Evolutionary conservation across 306 rosid genomes (phyloP), one percentile per base, ranked within the genome.

Genomic region (Citrullus mucosospermus): DNA sequence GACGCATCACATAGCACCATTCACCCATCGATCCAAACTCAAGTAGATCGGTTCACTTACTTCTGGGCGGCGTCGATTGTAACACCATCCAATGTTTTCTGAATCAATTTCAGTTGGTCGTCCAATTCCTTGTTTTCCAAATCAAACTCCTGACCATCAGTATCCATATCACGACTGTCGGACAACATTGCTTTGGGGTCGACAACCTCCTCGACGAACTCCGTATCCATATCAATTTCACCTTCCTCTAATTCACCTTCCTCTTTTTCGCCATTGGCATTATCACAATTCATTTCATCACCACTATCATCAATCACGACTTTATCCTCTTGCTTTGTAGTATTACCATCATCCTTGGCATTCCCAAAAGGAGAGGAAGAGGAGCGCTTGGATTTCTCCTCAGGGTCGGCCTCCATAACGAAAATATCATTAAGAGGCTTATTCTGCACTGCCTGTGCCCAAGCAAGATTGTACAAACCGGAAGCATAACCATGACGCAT

Each of bases 231-330:
- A 58, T 89, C 99, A 88, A 96, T 96, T 90, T 96, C 99, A n/a
- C 99, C 99, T 85, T 96, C 99, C 87, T 95, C 99, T 76, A 95
- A 80, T 79, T 95, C 99, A 65, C 97, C 99, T 28, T 95, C 99
- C 80, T 96, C 98, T 81, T 83, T 93, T 20, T 87, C 96, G 68
- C 65, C 84, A 85, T 87, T 87, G 67, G 85, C 56, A 60, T 80
- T 73, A 22, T 78, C 67, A 10, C 18, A 53, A 75, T 83, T 88
- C 63, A 68, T 79, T 55, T 86, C 92, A 12, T 88, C 92, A 14
- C 83, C 81, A 39, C 84, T 74, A 30, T 76, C 86, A 41, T 78
- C 81, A 73, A 79, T 83, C 79, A 81, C 72, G 12, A 78, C 84
- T 44, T 53, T 75, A 46, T 50, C 86, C 69, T 81, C 87, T 59